These are phyloP conservation scores for Penicillium sp. DNA, from an alignment of 2,329 filamentous ascomycete genomes.

Conservation along the genomic window DNA sequence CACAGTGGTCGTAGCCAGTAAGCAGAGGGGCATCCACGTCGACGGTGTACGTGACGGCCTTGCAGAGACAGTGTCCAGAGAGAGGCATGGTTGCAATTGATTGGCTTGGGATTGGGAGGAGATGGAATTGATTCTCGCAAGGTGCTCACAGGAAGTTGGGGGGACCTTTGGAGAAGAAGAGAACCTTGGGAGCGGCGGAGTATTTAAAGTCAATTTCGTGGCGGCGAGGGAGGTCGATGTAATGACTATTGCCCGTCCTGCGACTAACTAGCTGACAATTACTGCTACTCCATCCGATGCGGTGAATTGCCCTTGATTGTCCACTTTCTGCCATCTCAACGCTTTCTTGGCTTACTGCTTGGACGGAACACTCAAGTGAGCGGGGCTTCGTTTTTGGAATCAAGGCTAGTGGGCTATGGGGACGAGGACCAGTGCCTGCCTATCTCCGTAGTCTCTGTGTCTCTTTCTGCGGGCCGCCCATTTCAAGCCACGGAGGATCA, in stretches of 20 bases:
- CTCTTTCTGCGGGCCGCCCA: background rate
- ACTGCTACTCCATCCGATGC: background rate
- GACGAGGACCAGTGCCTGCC: background rate
- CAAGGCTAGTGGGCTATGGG: background rate
- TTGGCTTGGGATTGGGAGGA: slow-evolving; percentile 3
- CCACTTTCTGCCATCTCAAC: background rate
- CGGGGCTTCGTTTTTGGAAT: background rate
- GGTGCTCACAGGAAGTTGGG: slow-evolving; percentile 22
- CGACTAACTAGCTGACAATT: background rate
- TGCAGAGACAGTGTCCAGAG: slow-evolving; percentile 70
- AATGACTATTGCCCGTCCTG: background rate
- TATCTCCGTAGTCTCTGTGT: background rate
- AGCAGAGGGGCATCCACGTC: slow-evolving; percentile 44
- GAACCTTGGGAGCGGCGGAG: background rate
- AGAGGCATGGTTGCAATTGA: slow-evolving; percentile 59
- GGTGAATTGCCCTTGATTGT: background rate
- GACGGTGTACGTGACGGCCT: slow-evolving; percentile 68
- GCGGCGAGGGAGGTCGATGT: background rate
- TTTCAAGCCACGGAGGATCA: background rate
- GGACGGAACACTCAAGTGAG: background rate
- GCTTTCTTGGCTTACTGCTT: background rate
- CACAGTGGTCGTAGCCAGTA: slow-evolving; percentile 69
- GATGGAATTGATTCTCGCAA: slow-evolving; percentile 10
- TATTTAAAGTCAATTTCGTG: slow-evolving; percentile 16
- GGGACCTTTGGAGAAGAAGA: background rate